Evolutionary conservation across 1,139 yeast species (phyloP), one percentile per base, ranked within the genome.

Genomic region (Suhomyces yuchorum): DNA sequence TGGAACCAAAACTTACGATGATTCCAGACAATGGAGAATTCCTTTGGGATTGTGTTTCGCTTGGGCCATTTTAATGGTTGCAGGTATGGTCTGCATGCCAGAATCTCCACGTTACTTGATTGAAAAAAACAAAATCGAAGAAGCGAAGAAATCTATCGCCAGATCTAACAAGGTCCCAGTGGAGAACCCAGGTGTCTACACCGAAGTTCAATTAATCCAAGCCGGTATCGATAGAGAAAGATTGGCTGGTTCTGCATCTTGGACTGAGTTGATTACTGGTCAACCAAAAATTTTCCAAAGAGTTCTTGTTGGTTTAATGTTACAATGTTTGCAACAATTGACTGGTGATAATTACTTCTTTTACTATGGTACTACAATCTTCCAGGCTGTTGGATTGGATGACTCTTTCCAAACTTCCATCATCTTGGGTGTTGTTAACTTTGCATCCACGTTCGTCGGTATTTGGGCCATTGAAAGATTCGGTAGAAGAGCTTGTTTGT

Each of bases 271-370:
- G 53, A 55, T 85, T 59, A 75, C 80, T 43, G 88, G 89, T 66
- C 78, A 81, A 65, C 90, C 89, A 60, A 79, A 77, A 68, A 78
- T 84, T 55, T 73, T 85, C 58, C 78, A 77, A 70, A 78, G 96
- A 72, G 77, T 85, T 19, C 33, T 82, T 20, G 73, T 82, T 62
- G 95, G 95, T 63, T 68, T 84, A 51, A 62, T 82, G 67, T 67
- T 86, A 56, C 87, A 84, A 75, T 75, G 85, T 22, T 68, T 86
- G 59, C 93, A 87, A 71, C 95, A 87, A 70, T 77, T 87, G 57
- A 82, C 90, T 51, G 95, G 93, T 77, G 80, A 83, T 65, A 86
- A 86, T 73, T 87, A 85, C 69, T 85, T 87, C 73, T 86, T 87
- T 78, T 86, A 86, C 75, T 87, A 85, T 58, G 90, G 91, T 67